phyloP scores from a whole-genome alignment of 306 rosid genomes.

The Mimosa pudica region DNA sequence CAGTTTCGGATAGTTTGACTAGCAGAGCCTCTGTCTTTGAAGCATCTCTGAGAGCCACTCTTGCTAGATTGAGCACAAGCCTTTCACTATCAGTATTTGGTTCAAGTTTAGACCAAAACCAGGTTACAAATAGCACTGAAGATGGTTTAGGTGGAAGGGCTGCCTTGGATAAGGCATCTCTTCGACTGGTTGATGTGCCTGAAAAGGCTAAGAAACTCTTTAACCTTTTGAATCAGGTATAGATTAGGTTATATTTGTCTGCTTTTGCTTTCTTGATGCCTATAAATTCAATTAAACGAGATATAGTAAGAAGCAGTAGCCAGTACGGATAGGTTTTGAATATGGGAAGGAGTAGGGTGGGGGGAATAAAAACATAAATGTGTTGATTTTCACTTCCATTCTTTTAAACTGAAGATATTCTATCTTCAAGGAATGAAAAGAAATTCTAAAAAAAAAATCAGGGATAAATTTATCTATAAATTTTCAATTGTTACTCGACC shows the following conservation, averaged over 20 bases:
- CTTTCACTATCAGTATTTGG: conserved; percentile 84
- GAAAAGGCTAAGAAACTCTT: conserved; percentile 91
- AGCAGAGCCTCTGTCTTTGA: conserved; percentile 98
- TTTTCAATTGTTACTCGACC: neutral
- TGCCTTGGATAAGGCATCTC: conserved; percentile 87
- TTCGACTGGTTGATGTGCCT: conserved; percentile 83
- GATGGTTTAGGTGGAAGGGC: conserved; percentile 86
- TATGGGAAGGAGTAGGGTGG: conserved; percentile 13
- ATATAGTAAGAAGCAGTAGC: conserved; percentile 25
- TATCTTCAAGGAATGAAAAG: neutral
- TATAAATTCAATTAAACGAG: conserved; percentile 9
- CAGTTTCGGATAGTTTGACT: conserved; percentile 93
- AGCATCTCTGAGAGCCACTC: conserved; percentile 95
- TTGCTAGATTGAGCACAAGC: conserved; percentile 89
- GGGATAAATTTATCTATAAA: conserved; percentile 13
- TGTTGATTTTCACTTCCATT: conserved; percentile 3
- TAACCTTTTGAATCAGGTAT: conserved; percentile 89
- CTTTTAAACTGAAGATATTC: conserved; percentile 29
- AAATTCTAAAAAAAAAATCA: conserved; percentile 2
- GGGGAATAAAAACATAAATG: conserved; percentile 3
- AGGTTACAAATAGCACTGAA: conserved; percentile 47
- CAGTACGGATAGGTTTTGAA: conserved; percentile 16
- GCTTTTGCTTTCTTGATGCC: neutral
- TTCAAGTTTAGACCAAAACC: conserved; percentile 79
- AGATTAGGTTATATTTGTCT: conserved; percentile 15